Percentiles rank a stretch among this genome's conserved stretches.
These are phyloP conservation scores for Aschersonia sp. DNA, from an alignment of 2,329 filamentous ascomycete species.

Conservation along the genomic window DNA sequence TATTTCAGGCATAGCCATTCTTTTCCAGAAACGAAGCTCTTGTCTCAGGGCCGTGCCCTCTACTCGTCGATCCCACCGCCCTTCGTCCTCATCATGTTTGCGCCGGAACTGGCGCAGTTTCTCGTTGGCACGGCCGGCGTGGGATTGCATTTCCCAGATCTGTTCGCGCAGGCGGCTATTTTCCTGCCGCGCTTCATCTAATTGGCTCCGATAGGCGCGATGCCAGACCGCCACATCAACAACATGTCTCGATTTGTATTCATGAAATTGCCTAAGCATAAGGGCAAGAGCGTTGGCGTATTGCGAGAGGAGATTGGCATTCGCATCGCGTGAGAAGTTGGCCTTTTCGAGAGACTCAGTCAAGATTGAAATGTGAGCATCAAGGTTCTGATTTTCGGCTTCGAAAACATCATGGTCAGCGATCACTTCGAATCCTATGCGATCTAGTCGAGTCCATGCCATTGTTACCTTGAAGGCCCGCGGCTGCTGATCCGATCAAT, in stretches of 20 bases:
- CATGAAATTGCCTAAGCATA: conserved; percentile 50
- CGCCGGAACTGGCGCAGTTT: conserved; percentile 41
- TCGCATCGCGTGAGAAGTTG: conserved; percentile 44
- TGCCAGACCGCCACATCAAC: conserved; percentile 50
- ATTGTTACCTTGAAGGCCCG: conserved; percentile 39
- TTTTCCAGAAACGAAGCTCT: conserved; percentile 51
- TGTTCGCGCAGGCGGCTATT: conserved; percentile 48
- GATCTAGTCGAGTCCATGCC: neutral
- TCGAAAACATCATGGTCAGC: neutral
- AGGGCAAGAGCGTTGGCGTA: conserved; percentile 42
- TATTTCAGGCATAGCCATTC: conserved; percentile 47
- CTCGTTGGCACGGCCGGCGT: conserved; percentile 43
- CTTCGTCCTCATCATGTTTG: conserved; percentile 40
- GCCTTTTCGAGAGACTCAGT: conserved; percentile 48
- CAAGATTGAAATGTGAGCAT: conserved; percentile 45
- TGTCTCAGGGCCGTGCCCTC: conserved; percentile 38
- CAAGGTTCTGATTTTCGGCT: conserved; percentile 46
- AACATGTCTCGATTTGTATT: conserved; percentile 50
- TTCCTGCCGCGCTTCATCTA: conserved; percentile 50
- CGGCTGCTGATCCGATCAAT: conserved; percentile 37
- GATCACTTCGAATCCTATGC: neutral
- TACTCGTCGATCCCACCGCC: conserved; percentile 37
- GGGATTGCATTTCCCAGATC: conserved; percentile 52
- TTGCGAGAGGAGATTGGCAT: conserved; percentile 40
- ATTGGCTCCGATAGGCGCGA: conserved; percentile 48